Conservation (phyloP, 2,329 filamentous ascomycete species). For the Exophiala spinifera region DNA sequence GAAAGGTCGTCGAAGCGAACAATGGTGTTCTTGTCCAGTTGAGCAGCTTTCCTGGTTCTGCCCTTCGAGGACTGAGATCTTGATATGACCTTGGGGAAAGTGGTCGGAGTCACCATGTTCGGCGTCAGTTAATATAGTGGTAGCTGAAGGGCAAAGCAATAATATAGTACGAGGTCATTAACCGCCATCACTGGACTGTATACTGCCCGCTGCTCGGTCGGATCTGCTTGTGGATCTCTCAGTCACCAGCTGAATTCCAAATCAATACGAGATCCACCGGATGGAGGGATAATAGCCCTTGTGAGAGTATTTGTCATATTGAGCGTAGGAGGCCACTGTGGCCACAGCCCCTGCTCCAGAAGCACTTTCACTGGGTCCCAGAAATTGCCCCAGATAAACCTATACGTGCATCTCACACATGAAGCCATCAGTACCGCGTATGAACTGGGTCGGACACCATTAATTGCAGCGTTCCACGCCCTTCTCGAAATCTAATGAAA, state of each 20-base stretch:
- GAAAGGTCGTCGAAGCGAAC: conserved; percentile 21
- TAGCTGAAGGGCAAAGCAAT: not conserved
- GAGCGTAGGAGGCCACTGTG: no score
- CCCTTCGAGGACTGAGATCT: not conserved
- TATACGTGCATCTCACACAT: no score
- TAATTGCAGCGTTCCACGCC: no score
- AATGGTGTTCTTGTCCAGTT: conserved; percentile 4
- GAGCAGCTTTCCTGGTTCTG: not conserved
- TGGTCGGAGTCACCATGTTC: not conserved
- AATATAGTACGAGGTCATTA: not conserved
- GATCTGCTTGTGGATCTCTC: not conserved
- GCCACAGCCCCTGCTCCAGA: no score
- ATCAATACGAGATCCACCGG: not conserved
- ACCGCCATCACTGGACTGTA: not conserved
- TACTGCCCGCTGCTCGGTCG: not conserved
- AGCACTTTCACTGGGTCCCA: no score
- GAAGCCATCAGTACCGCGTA: no score
- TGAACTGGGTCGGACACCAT: no score
- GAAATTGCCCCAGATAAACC: no score
- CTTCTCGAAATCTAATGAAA: no score
- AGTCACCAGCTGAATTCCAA: not conserved
- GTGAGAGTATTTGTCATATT: no score
- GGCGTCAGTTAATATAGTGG: not conserved
- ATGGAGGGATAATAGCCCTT: not conserved
- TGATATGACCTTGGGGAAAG: not conserved